phyloP scores from a whole-genome alignment of 345 rosid genomes.

The Atalantia buxifolia region DNA sequence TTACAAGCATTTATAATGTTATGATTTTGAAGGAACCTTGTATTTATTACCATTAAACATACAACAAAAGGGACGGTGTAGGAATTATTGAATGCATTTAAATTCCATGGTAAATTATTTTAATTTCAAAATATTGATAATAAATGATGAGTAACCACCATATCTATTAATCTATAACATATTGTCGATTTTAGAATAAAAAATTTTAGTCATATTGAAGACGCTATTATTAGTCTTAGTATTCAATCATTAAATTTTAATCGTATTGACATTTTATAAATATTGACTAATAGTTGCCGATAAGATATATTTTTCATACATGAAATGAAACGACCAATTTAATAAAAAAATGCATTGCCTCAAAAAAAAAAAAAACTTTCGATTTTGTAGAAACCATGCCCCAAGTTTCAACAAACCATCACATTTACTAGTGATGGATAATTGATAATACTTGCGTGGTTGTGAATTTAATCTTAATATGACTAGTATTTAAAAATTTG shows the following conservation, averaged over 20 bases:
- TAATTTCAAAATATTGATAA: neutral
- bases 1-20: neutral
- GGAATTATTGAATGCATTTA: neutral
- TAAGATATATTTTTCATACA: neutral
- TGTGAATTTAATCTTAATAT: neutral
- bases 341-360: neutral
- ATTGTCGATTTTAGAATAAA: neutral
- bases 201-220: neutral
- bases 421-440: neutral
- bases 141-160: neutral
- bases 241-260: neutral
- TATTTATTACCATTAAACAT: slow-evolving; percentile 1
- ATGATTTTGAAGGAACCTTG: neutral
- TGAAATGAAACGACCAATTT: neutral
- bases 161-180: too few relatives aligned
- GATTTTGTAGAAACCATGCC: neutral
- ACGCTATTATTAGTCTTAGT: neutral
- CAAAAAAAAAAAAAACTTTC: neutral
- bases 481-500: neutral
- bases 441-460: neutral
- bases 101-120: neutral
- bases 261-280: neutral
- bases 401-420: neutral
- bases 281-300: neutral
- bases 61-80: neutral